phyloP scores from a whole-genome alignment of 352 stramenopile genomes.

The Pythium folliculosum region DNA sequence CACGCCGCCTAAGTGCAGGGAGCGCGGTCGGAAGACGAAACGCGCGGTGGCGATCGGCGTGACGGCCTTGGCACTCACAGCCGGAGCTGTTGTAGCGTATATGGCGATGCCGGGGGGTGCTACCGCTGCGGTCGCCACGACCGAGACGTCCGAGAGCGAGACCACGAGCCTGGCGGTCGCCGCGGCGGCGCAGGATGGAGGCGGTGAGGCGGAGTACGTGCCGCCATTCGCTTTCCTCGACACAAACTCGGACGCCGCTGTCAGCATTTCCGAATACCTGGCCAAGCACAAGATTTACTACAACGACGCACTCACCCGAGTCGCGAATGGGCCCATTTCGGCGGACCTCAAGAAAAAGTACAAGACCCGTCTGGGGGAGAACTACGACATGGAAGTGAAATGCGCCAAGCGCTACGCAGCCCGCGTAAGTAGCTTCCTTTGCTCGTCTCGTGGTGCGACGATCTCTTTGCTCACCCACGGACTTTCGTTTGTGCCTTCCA shows the following conservation, averaged over 20 bases:
- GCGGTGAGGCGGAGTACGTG: not conserved
- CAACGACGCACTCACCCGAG: conserved; percentile 9
- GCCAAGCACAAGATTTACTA: not conserved
- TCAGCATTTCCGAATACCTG: conserved; percentile 7
- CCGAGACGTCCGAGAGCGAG: too few species aligned
- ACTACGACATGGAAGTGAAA: not conserved
- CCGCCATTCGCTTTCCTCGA: conserved; percentile 15
- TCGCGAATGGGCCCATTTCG: not conserved
- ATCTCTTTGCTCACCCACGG: not conserved
- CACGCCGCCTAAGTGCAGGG: too few species aligned
- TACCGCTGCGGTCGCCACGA: too few species aligned
- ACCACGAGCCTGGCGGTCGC: too few species aligned
- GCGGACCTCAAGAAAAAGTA: not conserved
- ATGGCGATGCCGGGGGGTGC: too few species aligned
- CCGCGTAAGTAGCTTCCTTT: conserved; percentile 1
- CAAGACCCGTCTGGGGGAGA: not conserved
- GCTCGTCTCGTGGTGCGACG: not conserved
- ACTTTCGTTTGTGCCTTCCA: not conserved
- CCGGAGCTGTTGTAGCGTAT: too few species aligned
- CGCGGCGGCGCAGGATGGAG: too few species aligned
- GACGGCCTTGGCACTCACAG: too few species aligned
- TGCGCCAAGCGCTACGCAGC: not conserved
- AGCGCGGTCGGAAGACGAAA: too few species aligned
- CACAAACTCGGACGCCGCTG: conserved; percentile 3
- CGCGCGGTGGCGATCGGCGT: too few species aligned